Percentiles rank a stretch among this genome's conserved stretches.
These are phyloP conservation scores for Ottelia alismoides DNA, from an alignment of 106 monocot genomes.

Conservation along the genomic window DNA sequence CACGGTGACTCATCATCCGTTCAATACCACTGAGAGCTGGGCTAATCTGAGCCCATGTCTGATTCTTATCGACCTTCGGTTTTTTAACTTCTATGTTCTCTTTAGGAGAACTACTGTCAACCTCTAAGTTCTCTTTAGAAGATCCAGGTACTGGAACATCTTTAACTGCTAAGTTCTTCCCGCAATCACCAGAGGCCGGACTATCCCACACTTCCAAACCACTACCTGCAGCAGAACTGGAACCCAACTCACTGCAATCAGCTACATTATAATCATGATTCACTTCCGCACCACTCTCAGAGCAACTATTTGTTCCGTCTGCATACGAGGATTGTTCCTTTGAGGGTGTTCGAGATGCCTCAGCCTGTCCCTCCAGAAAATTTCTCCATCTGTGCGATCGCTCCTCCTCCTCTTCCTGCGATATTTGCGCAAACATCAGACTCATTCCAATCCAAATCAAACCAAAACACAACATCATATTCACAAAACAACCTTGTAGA, in stretches of 20 bases:
- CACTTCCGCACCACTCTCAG: not conserved
- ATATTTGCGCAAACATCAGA: too few relatives aligned
- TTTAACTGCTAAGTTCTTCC: too few relatives aligned
- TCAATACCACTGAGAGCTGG: constrained; percentile 57
- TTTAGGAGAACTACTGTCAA: constrained; percentile 3
- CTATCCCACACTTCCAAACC: too few relatives aligned
- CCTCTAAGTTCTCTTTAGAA: too few relatives aligned
- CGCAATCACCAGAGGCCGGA: too few relatives aligned
- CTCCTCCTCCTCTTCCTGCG: constrained; percentile 95
- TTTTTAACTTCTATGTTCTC: constrained; percentile 20
- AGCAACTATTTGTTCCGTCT: constrained; percentile 4
- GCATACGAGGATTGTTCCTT: constrained; percentile 6
- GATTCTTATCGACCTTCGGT: constrained; percentile 15
- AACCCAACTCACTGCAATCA: too few relatives aligned
- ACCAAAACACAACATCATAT: too few relatives aligned
- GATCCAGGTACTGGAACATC: too few relatives aligned
- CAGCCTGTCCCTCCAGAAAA: constrained; percentile 49
- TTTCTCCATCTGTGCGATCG: constrained; percentile 72
- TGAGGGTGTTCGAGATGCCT: constrained; percentile 14
- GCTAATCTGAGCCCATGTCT: constrained; percentile 43
- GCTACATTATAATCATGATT: too few relatives aligned
- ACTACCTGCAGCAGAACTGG: too few relatives aligned
- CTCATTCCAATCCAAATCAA: too few relatives aligned
- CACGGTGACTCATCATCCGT: constrained; percentile 59
- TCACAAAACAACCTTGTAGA: constrained; percentile 98